Evolutionary conservation across 768 basidiomycete species (phyloP), one percentile per base, ranked within the genome.

Genomic region (Russula olivacea): DNA sequence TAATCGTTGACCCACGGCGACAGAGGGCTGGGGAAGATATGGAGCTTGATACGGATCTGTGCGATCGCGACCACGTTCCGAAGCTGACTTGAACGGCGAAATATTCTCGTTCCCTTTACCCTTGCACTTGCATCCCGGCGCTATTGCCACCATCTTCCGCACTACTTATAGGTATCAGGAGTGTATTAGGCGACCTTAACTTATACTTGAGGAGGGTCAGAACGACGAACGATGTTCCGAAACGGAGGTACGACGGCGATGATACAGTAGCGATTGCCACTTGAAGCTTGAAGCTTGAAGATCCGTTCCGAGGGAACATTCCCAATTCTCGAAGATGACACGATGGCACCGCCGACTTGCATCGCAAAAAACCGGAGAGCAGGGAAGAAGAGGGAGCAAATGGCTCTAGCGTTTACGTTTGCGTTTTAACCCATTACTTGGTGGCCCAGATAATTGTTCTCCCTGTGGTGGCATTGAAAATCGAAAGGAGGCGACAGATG

Each of bases 11-110:
- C n/a, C n/a, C n/a, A n/a, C n/a, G n/a, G n/a, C n/a, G n/a, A 28
- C 28, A 28, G 28, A 28, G 28, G 85, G 7, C 77, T 73, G 21
- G 82, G 79, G 67, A 82, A 81, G 72, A 83, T 83, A 86, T 2
- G 85, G 84, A 5, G 83, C 84, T 61, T 82, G 80, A 66, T 86
- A 88, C 3, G 86, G 85, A 54, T 82, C 76, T 2, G 85, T 86
- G 9, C 80, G 79, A 36, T 30, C 47, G 71, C 21, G 68, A 34
- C 25, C 48, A 71, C 23, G 68, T 25, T 40, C 52, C 53, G 55
- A 30, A 30, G 30, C 30, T 7, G 30, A 30, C 45, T n/a, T n/a
- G n/a, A n/a, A n/a, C n/a, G n/a, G n/a, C n/a, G n/a, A n/a, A n/a
- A n/a, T n/a, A n/a, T 55, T 50, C 45, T 53, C 17, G 14, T 25